Evolutionary conservation across 2,329 filamentous ascomycete genomes (phyloP), one percentile per base, ranked within the genome.

Genomic region (Leptographium lundbergii): DNA sequence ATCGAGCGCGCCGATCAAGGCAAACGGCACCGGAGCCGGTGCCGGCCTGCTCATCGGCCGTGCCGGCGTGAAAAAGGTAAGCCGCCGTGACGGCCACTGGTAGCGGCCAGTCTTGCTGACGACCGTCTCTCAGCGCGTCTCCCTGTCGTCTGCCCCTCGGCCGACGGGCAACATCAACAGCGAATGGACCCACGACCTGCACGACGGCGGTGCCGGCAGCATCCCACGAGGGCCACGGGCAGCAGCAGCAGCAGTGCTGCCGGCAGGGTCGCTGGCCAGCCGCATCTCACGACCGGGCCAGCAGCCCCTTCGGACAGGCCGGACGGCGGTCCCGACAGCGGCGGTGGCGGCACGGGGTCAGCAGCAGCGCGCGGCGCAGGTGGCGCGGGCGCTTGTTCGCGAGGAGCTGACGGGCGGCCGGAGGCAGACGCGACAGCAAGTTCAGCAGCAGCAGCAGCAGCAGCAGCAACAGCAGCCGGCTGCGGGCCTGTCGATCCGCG

Each of bases 141-240:
- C 61, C 63, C 65, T 59, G 61, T 61, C 53, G 57, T 63, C 64
- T 36, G 70, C 58, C 72, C 74, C 63, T 69, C 67, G 67, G 17
- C 60, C 66, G 54, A 61, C 66, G n/a, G 66, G 69, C 32, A 81
- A 83, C 68, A 79, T 87, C 69, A 77, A 87, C 65, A 78, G 79
- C 63, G 84, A 86, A 71, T 89, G 85, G 86, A 84, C 82, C 11
- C 85, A 88, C 69, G 86, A 89, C 65, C 77, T 88, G 4, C 84
- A 89, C 69, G 71, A 72, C 63, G 70, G 69, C 66, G 71, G 53
- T 57, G 52, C 34, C 27, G 54, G 25, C 25, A 19, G 27, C 24
- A 45, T 57, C 34, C 48, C 48, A 19, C 56, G 56, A 10, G 56
- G 48, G 1, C 56, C 39, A 39, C 22, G 36, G 48, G 75, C 61